Evolutionary conservation across 2,329 filamentous ascomycete species (phyloP).

Genomic region (Dryadomyces quercivorus): DNA sequence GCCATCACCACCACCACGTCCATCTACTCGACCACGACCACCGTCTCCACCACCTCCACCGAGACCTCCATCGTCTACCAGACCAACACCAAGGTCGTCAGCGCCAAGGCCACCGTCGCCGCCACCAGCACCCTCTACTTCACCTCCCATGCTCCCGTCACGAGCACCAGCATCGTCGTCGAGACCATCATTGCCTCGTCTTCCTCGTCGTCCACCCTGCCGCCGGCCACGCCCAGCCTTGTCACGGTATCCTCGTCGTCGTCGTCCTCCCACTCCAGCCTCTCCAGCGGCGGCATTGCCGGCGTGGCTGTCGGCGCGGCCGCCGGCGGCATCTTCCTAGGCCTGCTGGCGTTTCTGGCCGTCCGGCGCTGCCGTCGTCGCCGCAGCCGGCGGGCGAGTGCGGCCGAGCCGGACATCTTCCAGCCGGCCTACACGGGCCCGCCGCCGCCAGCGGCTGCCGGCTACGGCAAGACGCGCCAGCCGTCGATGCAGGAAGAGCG

Average conservation of each 20-base stretch:
- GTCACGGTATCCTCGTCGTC: not conserved
- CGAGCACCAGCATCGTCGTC: constrained; percentile 9
- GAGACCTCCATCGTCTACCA: constrained; percentile 2
- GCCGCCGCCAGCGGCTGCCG: constrained; percentile 3
- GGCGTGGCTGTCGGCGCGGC: constrained; percentile 13
- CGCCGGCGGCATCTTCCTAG: constrained; percentile 2
- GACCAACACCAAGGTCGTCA: constrained; percentile 9
- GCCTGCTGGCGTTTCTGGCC: constrained; percentile 1
- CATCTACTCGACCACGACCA: constrained; percentile 1
- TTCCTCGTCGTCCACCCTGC: not conserved
- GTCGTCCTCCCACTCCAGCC: not conserved
- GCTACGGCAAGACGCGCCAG: not conserved
- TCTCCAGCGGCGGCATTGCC: constrained; percentile 10
- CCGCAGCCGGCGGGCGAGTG: constrained; percentile 14
- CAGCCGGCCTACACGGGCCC: constrained; percentile 6
- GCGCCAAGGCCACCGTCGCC: constrained; percentile 11
- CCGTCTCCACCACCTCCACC: not conserved
- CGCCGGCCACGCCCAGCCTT: constrained; percentile 1
- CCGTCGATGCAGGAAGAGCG: not conserved
- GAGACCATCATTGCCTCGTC: constrained; percentile 1
- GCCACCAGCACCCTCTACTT: constrained; percentile 12
- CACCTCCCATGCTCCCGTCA: constrained; percentile 8
- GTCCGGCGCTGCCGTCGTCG: constrained; percentile 4
- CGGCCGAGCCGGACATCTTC: not conserved
- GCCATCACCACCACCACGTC: constrained; percentile 3